Base-by-base conservation (phyloP, 2,329 filamentous ascomycete genomes). In the Stachybotrys elegans region DNA sequence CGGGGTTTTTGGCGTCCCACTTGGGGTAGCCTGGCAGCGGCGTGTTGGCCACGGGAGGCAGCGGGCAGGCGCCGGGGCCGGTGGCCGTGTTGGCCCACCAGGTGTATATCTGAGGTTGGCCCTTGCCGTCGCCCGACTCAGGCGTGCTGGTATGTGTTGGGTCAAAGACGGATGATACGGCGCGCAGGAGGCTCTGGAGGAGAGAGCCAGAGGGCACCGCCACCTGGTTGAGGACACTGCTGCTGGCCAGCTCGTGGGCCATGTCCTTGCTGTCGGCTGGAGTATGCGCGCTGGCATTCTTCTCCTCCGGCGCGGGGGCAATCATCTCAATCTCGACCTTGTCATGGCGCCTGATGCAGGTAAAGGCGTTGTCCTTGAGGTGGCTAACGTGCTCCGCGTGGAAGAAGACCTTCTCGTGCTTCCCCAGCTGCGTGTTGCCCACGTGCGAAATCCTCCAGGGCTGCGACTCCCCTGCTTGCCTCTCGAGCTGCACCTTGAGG, bases 341-440 rank as follows among this genome's bases (percentile, higher is more conserved):
- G 44, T 86, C 74, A 4, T 79, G 66, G 56, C 95, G 88, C 38
- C 86, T 80, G 21, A 91, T 73, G 22, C 88, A 79, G 9, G 83
- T 86, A 62, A 96, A 96, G 45, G 91, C 84, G 13, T 90, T 87
- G 63, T 96, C 92, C 19, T 81, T 79, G 27, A 90, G 78, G 51
- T 87, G 84, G 45, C 85, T 81, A 22, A 89, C 81, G 21, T 92
- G 78, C 46, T 89, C 82, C 20, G 86, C 81, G 38, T 85, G 77
- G 50, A 97, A 78, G 59, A 88, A 87, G 17, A 96, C 81, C 51
- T 84, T 87, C 65, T 97, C 92, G 58, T 97, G 89, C 39, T 86
- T 84, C 4, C 92, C 92, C 4, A 98, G 72, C 1, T 86, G 79
- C 32, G 91, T 78, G 52, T 86, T 88, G 34, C 88, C 90, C 49